These are phyloP conservation scores for Plasmodium berghei DNA, from an alignment of 169 alveolate species.

Conservation along the genomic window DNA sequence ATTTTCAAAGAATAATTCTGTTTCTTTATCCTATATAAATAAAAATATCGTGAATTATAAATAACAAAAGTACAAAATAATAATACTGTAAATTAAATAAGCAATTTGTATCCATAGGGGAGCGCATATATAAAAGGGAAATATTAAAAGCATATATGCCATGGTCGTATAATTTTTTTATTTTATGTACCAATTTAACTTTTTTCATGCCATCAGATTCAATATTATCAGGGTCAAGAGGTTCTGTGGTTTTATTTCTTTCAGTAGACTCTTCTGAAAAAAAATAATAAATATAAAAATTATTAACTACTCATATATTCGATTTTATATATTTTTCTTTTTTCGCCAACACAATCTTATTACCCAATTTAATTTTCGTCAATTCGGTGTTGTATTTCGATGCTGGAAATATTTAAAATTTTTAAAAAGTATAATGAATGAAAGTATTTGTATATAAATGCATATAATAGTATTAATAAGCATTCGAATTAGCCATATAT, in stretches of 20 bases:
- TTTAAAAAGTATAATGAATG: not conserved
- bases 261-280: not conserved
- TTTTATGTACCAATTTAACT: not conserved
- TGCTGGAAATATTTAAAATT: not conserved
- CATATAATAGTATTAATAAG: not conserved
- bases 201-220: not conserved
- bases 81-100: not conserved
- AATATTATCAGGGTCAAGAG: not conserved
- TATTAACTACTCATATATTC: too few species aligned
- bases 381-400: not conserved
- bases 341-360: too few species aligned
- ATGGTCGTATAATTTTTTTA: not conserved
- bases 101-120: not conserved
- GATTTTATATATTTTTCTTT: too few species aligned
- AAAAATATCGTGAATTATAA: not conserved
- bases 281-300: not conserved
- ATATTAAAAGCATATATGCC: too few species aligned
- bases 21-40: constrained; percentile 21
- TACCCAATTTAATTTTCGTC: not conserved
- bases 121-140: not conserved
- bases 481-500: too few species aligned
- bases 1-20: constrained; percentile 55
- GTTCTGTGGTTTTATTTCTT: not conserved
- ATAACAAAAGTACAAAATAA: not conserved
- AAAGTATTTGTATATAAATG: not conserved